Conservation (phyloP, 1,284 basidiomycete genomes). For the Ganoderma leucocontextum region DNA sequence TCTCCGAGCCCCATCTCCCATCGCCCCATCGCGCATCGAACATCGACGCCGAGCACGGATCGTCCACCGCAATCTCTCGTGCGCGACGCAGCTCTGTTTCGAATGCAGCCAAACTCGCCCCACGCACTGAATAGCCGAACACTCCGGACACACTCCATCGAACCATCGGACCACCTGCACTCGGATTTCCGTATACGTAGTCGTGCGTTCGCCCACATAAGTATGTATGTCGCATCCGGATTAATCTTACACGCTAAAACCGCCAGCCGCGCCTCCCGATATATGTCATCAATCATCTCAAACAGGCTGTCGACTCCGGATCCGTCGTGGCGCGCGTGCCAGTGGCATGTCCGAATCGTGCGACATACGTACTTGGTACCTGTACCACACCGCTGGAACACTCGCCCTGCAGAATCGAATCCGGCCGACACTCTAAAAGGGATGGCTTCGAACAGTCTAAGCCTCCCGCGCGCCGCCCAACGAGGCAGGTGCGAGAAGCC, state of each 20-base stretch:
- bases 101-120: neutral
- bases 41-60: neutral
- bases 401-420: neutral
- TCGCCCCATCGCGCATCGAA: neutral
- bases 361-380: neutral
- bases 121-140: neutral
- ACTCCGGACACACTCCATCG: neutral
- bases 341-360: neutral
- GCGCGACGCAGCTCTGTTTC: neutral
- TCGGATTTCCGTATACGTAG: neutral
- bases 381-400: neutral
- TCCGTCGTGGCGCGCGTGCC: neutral
- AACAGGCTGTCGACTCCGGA: neutral
- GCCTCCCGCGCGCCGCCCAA: neutral
- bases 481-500: neutral
- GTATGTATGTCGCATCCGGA: neutral
- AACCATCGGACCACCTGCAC: neutral
- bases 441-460: neutral
- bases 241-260: neutral
- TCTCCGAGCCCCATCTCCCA: constrained; percentile 4
- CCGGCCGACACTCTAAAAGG: neutral
- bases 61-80: constrained; percentile 1
- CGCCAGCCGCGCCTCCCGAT: neutral
- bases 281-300: neutral
- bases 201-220: neutral